Evolutionary conservation across 2,329 filamentous ascomycete species (phyloP).

Genomic region (Apiospora marii): DNA sequence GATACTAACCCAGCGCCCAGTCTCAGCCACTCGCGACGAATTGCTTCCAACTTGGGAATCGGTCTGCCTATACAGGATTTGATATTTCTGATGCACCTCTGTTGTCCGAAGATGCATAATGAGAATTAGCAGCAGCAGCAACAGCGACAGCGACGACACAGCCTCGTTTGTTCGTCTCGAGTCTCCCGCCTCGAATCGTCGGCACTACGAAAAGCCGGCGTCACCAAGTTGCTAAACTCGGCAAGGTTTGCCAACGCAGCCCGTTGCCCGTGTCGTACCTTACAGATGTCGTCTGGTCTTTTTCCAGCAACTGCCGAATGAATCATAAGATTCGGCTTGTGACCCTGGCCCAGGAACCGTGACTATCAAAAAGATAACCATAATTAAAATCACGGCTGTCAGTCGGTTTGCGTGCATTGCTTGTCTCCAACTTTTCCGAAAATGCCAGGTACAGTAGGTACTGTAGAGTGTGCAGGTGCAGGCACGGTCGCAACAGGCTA

Average conservation of each 20-base stretch:
- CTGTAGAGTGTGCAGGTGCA: background rate
- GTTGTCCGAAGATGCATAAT: background rate
- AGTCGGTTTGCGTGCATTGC: too few species aligned
- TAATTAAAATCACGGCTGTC: background rate
- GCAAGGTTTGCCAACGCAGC: background rate
- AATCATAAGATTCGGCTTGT: background rate
- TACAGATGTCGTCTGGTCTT: constrained; percentile 13
- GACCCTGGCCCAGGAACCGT: background rate
- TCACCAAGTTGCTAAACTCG: background rate
- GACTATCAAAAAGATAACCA: background rate
- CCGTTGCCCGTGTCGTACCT: background rate
- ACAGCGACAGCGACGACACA: background rate
- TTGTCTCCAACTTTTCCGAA: background rate
- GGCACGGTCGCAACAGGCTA: background rate
- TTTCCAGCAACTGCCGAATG: background rate
- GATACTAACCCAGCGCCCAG: background rate
- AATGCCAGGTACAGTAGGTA: too few species aligned
- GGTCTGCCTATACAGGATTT: background rate
- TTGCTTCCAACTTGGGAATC: background rate
- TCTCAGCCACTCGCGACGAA: constrained; percentile 8
- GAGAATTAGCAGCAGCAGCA: background rate
- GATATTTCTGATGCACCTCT: constrained; percentile 9
- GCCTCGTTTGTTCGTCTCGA: constrained; percentile 14
- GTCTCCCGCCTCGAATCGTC: background rate
- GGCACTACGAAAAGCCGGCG: constrained; percentile 13